phyloP scores from a whole-genome alignment of 2,329 filamentous ascomycete species.

The Dothiorella sarmentorum region DNA sequence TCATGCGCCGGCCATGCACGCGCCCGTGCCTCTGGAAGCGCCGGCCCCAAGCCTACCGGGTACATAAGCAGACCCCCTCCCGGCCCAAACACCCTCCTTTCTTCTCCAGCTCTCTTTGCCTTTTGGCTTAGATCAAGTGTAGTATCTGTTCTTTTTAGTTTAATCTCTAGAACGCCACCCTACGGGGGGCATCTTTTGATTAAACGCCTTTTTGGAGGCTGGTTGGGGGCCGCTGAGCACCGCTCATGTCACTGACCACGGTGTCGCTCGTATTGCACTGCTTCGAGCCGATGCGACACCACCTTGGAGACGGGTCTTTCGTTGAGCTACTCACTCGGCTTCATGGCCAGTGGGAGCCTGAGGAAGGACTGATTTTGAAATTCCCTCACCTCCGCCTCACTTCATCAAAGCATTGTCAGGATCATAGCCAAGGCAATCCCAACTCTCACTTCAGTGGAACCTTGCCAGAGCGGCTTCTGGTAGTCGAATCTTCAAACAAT shows the following conservation, averaged over 20 bases:
- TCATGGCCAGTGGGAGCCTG: not conserved
- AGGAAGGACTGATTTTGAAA: not conserved
- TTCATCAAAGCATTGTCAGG: too few relatives aligned
- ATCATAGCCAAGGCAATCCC: too few relatives aligned
- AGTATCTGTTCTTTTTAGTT: slow-evolving; percentile 7
- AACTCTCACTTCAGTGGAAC: too few relatives aligned
- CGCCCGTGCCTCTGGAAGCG: too few relatives aligned
- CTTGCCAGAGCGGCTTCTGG: too few relatives aligned
- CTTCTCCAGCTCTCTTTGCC: slow-evolving; percentile 9
- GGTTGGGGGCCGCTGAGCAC: too few relatives aligned
- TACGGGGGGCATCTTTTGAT: not conserved
- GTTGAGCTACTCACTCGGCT: not conserved
- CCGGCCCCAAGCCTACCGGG: not conserved
- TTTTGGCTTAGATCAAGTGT: slow-evolving; percentile 13
- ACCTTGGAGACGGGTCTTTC: too few relatives aligned
- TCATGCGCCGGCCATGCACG: not conserved
- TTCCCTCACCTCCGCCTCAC: not conserved
- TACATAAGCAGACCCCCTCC: not conserved
- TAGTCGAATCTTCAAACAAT: too few relatives aligned
- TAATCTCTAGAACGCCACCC: not conserved
- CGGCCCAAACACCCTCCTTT: not conserved
- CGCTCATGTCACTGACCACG: not conserved
- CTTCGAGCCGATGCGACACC: not conserved
- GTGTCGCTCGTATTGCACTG: slow-evolving; percentile 9
- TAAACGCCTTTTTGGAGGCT: not conserved